Base-by-base conservation (phyloP, 306 rosid species). In the Medicago arabica region DNA sequence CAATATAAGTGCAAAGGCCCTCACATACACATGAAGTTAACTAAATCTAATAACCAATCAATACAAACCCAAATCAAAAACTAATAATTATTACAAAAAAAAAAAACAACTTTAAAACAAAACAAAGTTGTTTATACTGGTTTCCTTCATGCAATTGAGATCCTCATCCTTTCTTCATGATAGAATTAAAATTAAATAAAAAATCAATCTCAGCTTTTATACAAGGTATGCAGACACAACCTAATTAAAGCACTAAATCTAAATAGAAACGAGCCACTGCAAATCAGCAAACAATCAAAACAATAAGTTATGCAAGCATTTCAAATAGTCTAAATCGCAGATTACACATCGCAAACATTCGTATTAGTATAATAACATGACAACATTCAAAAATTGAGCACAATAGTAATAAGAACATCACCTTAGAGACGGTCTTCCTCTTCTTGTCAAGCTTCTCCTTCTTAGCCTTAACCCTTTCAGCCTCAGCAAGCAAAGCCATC, bases 361-460 rank as follows among this genome's bases (percentile, higher is more conserved):
- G 4, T 28, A 28, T 28, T 28, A 28, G 10, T 5, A 61, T 28
- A 5, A 25, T 6, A 28, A 6, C 44, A 14, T 31, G 15, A 62
- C 63, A 58, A 58, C 11, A 58, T 17, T 8, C 13, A n/a, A 15
- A 62, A 15, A 31, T 13, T 2, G 36, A 15, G 36, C 43, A 61
- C 6, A 3, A 59, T 25, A 59, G 4, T 28, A 28, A 28, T 28
- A 28, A 28, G 1, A 62, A 62, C 1, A 62, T 15, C 23, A 62
- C 68, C 68, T 62, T 62, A 3, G 68, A 62, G 19, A 62, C 43
- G 34, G 46, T 62, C 44, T 62, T 34, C 14, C 68, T 62, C 68
- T 62, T 62, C 68, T 34, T 62, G 1, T 62, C 68, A 34, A 62
- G 46, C 68, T 62, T 62, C 68, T 62, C 68, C 6, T 28, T 25